A percentile compares a stretch with the other conserved stretches of the same genome.
phyloP scores from a whole-genome alignment of 2,329 filamentous ascomycete genomes.

The Capronia americana region DNA sequence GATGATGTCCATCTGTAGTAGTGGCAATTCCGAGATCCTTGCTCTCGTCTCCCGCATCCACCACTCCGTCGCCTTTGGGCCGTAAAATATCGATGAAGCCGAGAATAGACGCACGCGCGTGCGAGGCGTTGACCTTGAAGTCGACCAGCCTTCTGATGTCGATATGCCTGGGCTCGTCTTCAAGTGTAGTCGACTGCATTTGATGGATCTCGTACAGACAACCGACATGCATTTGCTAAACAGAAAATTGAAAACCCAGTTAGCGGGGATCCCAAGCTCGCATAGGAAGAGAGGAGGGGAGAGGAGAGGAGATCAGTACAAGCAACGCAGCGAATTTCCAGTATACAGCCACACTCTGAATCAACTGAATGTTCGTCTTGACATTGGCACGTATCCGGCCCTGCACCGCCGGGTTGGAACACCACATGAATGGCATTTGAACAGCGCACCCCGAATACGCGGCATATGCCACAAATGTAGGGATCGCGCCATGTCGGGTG shows the following conservation, averaged over 20 bases:
- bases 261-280: neutral
- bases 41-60: constrained; percentile 23
- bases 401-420: constrained; percentile 15
- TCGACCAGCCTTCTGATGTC: constrained; percentile 16
- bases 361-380: constrained; percentile 17
- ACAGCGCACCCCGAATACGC: constrained; percentile 24
- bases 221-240: constrained; percentile 22
- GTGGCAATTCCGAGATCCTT: constrained; percentile 18
- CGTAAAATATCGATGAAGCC: constrained; percentile 26
- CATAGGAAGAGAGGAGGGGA: neutral
- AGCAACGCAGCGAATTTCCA: constrained; percentile 28
- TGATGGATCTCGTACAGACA: constrained; percentile 27
- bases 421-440: constrained; percentile 27
- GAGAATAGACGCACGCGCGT: constrained; percentile 26
- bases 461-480: constrained; percentile 21
- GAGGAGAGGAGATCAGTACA: constrained; percentile 2
- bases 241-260: neutral
- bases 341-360: constrained; percentile 16
- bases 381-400: constrained; percentile 16
- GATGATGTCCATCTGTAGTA: neutral
- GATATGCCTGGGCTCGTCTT: constrained; percentile 27
- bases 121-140: constrained; percentile 22
- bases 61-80: constrained; percentile 3
- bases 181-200: constrained; percentile 10
- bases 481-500: neutral